phyloP scores from a whole-genome alignment of 192 early-diverging fungal species.

The Phlyctochytrium bullatum region DNA sequence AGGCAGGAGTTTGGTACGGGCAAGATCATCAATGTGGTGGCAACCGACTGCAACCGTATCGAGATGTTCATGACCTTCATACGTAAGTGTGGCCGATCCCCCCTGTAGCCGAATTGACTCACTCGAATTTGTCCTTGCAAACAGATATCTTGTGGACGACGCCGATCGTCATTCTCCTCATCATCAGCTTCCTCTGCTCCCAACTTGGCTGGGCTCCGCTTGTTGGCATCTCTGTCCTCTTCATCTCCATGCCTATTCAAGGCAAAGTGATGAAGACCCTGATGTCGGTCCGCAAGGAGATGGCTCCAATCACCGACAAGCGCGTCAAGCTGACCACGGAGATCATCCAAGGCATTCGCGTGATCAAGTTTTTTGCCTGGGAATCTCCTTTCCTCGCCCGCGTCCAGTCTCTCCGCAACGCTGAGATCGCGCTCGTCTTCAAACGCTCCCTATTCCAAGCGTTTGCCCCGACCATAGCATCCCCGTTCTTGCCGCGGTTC shows the following conservation, averaged over 20 bases:
- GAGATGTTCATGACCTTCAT: not conserved
- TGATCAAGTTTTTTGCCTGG: slow-evolving; percentile 77
- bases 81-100: slow-evolving; percentile 14
- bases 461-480: slow-evolving; percentile 45
- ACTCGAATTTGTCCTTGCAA: not conserved
- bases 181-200: slow-evolving; percentile 39
- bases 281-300: slow-evolving; percentile 32
- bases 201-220: slow-evolving; percentile 30
- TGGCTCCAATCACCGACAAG: slow-evolving; percentile 65
- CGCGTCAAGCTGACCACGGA: slow-evolving; percentile 73
- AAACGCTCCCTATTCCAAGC: slow-evolving; percentile 28
- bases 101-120: slow-evolving; percentile 3
- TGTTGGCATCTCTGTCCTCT: slow-evolving; percentile 12
- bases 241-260: not conserved
- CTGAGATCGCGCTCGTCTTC: slow-evolving; percentile 41
- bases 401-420: slow-evolving; percentile 51
- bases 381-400: slow-evolving; percentile 62
- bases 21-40: slow-evolving; percentile 61
- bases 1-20: slow-evolving; percentile 61
- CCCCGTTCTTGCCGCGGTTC: slow-evolving; percentile 37
- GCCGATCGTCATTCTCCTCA: slow-evolving; percentile 39
- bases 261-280: slow-evolving; percentile 35
- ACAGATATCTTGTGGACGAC: slow-evolving; percentile 42
- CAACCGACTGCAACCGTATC: slow-evolving; percentile 7
- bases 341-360: slow-evolving; percentile 66